A percentile compares a stretch with the other conserved stretches of the same genome.
Conservation (phyloP, 1,139 yeast species). For the Suhomyces kunorum region DNA sequence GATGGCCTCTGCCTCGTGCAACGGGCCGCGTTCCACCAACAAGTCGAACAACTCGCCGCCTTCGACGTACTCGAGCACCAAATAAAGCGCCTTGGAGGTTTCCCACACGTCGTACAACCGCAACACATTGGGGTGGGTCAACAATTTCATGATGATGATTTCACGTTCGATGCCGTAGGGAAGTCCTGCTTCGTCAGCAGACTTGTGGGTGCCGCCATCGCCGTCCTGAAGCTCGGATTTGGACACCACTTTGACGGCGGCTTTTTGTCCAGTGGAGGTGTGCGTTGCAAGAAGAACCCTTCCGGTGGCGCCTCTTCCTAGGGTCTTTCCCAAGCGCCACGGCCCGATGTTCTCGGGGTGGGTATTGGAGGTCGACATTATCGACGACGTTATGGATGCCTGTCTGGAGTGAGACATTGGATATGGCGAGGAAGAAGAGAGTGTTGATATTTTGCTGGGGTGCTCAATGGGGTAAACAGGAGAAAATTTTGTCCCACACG, state of each 20-base stretch:
- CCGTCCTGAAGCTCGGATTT: constrained; percentile 55
- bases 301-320: constrained; percentile 84
- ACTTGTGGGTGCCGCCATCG: constrained; percentile 32
- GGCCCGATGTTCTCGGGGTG: constrained; percentile 66
- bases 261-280: constrained; percentile 65
- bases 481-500: constrained; percentile 13
- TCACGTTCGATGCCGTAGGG: constrained; percentile 85
- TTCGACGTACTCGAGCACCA: constrained; percentile 78
- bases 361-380: constrained; percentile 34
- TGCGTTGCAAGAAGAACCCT: constrained; percentile 75
- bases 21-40: constrained; percentile 76
- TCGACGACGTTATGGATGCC: constrained; percentile 41
- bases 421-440: constrained; percentile 14
- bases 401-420: constrained; percentile 48
- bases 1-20: constrained; percentile 73
- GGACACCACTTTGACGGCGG: constrained; percentile 81
- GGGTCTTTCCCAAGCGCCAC: constrained; percentile 75
- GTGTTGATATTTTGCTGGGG: no score
- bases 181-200: constrained; percentile 51
- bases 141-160: constrained; percentile 76
- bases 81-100: constrained; percentile 69
- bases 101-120: constrained; percentile 84
- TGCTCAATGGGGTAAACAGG: constrained; percentile 11
- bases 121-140: constrained; percentile 75
- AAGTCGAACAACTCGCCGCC: constrained; percentile 82